phyloP scores from a whole-genome alignment of 495 filamentous ascomycete genomes.

The Talaromyces trachyspermus region DNA sequence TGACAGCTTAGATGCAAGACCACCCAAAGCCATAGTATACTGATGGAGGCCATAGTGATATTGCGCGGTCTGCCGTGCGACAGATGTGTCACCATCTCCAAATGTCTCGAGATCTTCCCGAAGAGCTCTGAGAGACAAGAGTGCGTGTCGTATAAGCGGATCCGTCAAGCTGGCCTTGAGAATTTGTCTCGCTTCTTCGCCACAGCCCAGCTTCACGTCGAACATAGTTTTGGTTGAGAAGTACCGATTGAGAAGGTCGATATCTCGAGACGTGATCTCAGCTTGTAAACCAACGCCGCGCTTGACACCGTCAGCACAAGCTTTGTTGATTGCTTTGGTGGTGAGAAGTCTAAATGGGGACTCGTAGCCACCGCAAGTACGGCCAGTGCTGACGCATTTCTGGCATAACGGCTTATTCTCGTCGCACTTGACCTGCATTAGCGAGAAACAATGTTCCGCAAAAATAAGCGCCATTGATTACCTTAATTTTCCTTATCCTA shows the following conservation, averaged over 20 bases:
- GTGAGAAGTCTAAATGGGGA: conserved; percentile 23
- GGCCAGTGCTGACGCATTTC: conserved; percentile 47
- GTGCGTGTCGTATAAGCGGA: conserved; percentile 56
- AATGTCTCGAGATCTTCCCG: conserved; percentile 45
- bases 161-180: conserved; percentile 55
- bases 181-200: conserved; percentile 19
- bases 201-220: conserved; percentile 17
- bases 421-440: conserved; percentile 46
- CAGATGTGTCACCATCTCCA: conserved; percentile 14
- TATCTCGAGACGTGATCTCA: conserved; percentile 12
- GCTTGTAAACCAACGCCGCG: conserved; percentile 15
- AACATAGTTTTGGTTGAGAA: conserved; percentile 23
- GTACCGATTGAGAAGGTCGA: conserved; percentile 25
- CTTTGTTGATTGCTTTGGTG: conserved; percentile 14
- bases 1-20: conserved; percentile 10
- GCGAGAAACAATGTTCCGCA: conserved; percentile 22
- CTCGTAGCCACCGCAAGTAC: conserved; percentile 50
- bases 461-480: conserved; percentile 25
- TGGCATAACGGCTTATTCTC: conserved; percentile 47
- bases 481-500: conserved; percentile 25
- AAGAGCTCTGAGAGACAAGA: conserved; percentile 55
- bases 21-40: conserved; percentile 10
- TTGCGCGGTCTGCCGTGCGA: conserved; percentile 20
- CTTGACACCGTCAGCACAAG: conserved; percentile 27
- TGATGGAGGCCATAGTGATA: conserved; percentile 35